phyloP scores from a whole-genome alignment of 805 yeast genomes.

The Hemisphaericaspora nanyangensis region DNA sequence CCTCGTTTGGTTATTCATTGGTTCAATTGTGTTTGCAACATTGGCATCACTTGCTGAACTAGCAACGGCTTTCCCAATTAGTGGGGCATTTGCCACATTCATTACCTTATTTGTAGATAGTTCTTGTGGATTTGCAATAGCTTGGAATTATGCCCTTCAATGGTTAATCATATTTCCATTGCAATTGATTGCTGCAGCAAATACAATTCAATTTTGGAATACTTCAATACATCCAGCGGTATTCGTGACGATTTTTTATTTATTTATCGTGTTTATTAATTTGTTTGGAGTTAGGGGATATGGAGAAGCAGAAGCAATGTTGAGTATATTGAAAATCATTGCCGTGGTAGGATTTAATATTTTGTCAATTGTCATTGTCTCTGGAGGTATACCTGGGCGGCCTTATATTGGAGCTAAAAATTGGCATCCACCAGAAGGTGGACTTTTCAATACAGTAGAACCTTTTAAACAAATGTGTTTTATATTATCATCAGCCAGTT shows the following conservation, averaged over 20 bases:
- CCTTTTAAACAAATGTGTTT: slow-evolving; percentile 61
- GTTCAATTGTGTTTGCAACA: slow-evolving; percentile 52
- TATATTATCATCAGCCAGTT: slow-evolving; percentile 57
- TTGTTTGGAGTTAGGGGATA: slow-evolving; percentile 63
- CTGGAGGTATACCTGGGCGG: slow-evolving; percentile 56
- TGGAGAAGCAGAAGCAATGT: slow-evolving; percentile 64
- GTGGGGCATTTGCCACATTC: slow-evolving; percentile 64
- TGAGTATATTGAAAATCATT: slow-evolving; percentile 51
- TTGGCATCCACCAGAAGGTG: slow-evolving; percentile 54
- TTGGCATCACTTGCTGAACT: slow-evolving; percentile 58
- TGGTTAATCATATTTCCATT: slow-evolving; percentile 36
- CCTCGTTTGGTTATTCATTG: slow-evolving; percentile 51
- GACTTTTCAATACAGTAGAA: slow-evolving; percentile 38
- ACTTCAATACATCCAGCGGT: slow-evolving; percentile 43
- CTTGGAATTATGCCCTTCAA: slow-evolving; percentile 43
- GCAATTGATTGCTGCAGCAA: slow-evolving; percentile 34
- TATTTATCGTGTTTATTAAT: slow-evolving; percentile 47
- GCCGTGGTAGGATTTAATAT: slow-evolving; percentile 59
- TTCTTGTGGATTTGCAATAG: slow-evolving; percentile 61
- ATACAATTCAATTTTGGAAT: slow-evolving; percentile 31
- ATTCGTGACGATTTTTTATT: slow-evolving; percentile 54
- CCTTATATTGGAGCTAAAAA: slow-evolving; percentile 57
- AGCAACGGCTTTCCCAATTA: slow-evolving; percentile 58
- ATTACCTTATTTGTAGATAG: slow-evolving; percentile 55
- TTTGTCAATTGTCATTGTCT: slow-evolving; percentile 49